These are phyloP conservation scores for Eutrema heterophyllum DNA, from an alignment of 345 rosid genomes.

Conservation along the genomic window DNA sequence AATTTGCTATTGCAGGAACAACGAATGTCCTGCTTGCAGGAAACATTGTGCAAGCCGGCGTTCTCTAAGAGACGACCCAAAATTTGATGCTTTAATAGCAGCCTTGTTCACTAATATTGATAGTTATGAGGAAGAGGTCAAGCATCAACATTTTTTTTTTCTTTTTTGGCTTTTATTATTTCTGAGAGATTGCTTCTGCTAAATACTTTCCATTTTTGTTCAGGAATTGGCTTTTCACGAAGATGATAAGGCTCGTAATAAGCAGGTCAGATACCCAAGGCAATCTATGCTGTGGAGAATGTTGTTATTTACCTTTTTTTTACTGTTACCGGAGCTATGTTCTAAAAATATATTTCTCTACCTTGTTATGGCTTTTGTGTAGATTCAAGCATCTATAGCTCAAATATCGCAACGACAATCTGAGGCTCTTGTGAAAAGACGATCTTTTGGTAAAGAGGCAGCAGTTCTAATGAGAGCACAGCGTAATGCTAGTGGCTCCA, in stretches of 20 bases:
- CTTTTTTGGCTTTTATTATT: background rate
- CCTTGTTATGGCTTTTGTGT: constrained; percentile 24
- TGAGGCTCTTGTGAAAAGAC: constrained; percentile 80
- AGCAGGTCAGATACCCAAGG: constrained; percentile 50
- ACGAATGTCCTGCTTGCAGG: constrained; percentile 89
- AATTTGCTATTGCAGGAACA: constrained; percentile 46
- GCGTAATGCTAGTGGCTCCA: constrained; percentile 42
- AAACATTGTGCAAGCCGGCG: constrained; percentile 80
- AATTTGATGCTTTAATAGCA: constrained; percentile 71
- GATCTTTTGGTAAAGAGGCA: constrained; percentile 62
- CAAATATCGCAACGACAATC: constrained; percentile 78
- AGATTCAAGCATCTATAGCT: constrained; percentile 98
- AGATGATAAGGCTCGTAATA: constrained; percentile 86
- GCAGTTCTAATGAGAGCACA: constrained; percentile 52
- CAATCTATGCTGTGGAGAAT: constrained; percentile 1
- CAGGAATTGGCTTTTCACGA: constrained; percentile 94
- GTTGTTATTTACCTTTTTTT: constrained; percentile 1
- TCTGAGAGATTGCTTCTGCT: constrained; percentile 2
- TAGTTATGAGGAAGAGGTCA: constrained; percentile 70
- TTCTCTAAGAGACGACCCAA: constrained; percentile 79
- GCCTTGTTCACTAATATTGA: constrained; percentile 63
- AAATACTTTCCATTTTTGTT: constrained; percentile 9
- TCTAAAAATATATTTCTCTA: background rate
- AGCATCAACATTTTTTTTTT: background rate
- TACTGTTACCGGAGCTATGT: background rate